phyloP scores from a whole-genome alignment of 768 basidiomycete genomes.

The Leccinum barrowsii region DNA sequence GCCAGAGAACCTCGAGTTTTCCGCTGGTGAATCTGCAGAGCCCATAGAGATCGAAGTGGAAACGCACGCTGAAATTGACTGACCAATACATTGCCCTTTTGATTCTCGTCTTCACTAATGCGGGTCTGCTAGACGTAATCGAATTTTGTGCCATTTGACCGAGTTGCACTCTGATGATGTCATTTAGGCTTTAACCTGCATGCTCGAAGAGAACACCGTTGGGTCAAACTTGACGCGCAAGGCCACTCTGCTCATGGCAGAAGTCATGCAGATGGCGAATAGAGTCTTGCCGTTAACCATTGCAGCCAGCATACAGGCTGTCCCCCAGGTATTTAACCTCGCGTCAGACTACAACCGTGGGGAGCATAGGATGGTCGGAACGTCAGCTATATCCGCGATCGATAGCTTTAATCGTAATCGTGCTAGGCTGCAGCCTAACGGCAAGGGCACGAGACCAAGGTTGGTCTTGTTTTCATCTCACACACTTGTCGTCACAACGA shows the following conservation, averaged over 20 bases:
- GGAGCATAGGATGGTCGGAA: conserved; percentile 77
- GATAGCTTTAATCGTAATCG: conserved; percentile 93
- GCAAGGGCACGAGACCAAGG: conserved; percentile 64
- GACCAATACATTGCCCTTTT: conserved; percentile 92
- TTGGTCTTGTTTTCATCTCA: conserved; percentile 26
- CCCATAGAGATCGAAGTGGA: background rate
- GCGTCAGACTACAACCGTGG: conserved; percentile 79
- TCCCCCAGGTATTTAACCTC: conserved; percentile 81
- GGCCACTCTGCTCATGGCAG: conserved; percentile 87
- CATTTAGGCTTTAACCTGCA: conserved; percentile 70
- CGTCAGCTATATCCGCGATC: conserved; percentile 80
- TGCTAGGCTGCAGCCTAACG: conserved; percentile 59
- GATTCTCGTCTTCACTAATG: conserved; percentile 77
- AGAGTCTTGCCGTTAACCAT: conserved; percentile 76
- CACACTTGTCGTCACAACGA: background rate
- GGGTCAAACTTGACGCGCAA: conserved; percentile 79
- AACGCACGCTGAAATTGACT: conserved; percentile 59
- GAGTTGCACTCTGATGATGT: conserved; percentile 2
- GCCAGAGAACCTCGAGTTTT: conserved; percentile 56
- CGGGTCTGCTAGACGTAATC: conserved; percentile 84
- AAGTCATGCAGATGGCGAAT: conserved; percentile 85
- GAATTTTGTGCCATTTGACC: background rate
- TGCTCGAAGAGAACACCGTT: conserved; percentile 78
- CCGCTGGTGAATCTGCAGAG: background rate
- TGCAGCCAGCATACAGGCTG: conserved; percentile 83